Conservation (phyloP, 2,329 filamentous ascomycete species). For the Talaromyces pinophilus region DNA sequence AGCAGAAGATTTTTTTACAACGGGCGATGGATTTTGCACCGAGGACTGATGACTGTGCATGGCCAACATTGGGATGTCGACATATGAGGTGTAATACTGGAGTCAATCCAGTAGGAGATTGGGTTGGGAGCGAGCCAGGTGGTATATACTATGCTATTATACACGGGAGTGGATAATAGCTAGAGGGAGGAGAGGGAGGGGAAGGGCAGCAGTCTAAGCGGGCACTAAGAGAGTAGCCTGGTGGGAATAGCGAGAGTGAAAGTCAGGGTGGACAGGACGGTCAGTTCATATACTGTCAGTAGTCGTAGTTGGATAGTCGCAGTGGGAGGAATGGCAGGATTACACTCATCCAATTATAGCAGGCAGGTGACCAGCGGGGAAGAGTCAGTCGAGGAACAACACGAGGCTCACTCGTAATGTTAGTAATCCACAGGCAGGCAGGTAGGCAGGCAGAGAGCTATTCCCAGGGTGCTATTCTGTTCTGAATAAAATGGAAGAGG, state of each 20-base stretch:
- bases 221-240: conserved; percentile 6
- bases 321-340: conserved; percentile 11
- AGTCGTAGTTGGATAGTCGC: neutral
- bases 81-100: conserved; percentile 14
- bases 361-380: conserved; percentile 17
- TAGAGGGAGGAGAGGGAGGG: conserved; percentile 3
- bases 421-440: conserved; percentile 6
- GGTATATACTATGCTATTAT: conserved; percentile 7
- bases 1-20: conserved; percentile 16
- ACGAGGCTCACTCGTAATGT: conserved; percentile 3
- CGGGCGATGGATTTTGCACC: conserved; percentile 27
- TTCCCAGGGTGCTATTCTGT: conserved; percentile 1
- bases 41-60: conserved; percentile 39
- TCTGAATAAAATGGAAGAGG: neutral
- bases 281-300: conserved; percentile 5
- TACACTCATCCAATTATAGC: conserved; percentile 9
- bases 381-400: conserved; percentile 12
- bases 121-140: neutral
- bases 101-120: conserved; percentile 18
- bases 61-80: conserved; percentile 40
- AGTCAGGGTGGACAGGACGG: neutral
- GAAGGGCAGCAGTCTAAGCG: conserved; percentile 6
- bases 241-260: neutral
- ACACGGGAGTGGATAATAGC: conserved; percentile 3
- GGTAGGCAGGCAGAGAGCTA: neutral